These are phyloP conservation scores for Anthracocystis setariae DNA, from an alignment of 1,284 basidiomycete genomes.

Conservation along the genomic window DNA sequence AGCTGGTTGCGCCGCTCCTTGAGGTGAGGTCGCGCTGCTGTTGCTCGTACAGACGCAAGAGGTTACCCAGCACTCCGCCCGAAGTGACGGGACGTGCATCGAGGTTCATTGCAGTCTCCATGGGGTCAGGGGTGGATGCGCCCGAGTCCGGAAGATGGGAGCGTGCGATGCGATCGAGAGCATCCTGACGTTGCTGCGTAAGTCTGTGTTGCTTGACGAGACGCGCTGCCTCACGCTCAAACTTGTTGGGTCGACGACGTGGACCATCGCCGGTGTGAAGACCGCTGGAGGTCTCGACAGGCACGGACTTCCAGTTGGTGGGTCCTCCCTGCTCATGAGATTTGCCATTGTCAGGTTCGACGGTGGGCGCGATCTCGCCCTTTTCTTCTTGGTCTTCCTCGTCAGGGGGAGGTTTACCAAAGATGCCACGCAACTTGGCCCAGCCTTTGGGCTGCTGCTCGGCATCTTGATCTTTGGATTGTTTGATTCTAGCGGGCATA, in stretches of 20 bases:
- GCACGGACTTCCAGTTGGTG: slow-evolving; percentile 65
- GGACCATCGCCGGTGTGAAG: slow-evolving; percentile 56
- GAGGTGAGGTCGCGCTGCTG: slow-evolving; percentile 50
- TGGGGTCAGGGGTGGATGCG: slow-evolving; percentile 58
- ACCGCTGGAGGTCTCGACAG: slow-evolving; percentile 64
- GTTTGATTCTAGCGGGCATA: slow-evolving; percentile 57
- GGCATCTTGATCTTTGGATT: slow-evolving; percentile 18
- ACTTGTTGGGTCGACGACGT: slow-evolving; percentile 51
- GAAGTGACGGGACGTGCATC: slow-evolving; percentile 58
- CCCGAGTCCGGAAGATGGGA: slow-evolving; percentile 57
- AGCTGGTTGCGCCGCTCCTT: slow-evolving; percentile 37
- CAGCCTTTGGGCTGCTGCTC: slow-evolving; percentile 55
- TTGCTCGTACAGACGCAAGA: slow-evolving; percentile 65
- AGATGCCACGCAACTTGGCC: slow-evolving; percentile 57
- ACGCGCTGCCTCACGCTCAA: slow-evolving; percentile 61
- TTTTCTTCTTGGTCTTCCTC: slow-evolving; percentile 48
- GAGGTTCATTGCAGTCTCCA: slow-evolving; percentile 58
- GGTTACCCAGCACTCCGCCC: slow-evolving; percentile 64
- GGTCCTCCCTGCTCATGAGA: slow-evolving; percentile 55
- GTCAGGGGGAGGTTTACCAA: slow-evolving; percentile 40
- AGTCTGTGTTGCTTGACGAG: slow-evolving; percentile 62
- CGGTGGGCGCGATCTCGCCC: slow-evolving; percentile 19
- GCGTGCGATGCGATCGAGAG: slow-evolving; percentile 49
- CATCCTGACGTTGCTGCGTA: slow-evolving; percentile 40
- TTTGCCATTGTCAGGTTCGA: slow-evolving; percentile 9